Evolutionary conservation across 352 stramenopile species (phyloP).

Genomic region (Phytophthora citrophthora): DNA sequence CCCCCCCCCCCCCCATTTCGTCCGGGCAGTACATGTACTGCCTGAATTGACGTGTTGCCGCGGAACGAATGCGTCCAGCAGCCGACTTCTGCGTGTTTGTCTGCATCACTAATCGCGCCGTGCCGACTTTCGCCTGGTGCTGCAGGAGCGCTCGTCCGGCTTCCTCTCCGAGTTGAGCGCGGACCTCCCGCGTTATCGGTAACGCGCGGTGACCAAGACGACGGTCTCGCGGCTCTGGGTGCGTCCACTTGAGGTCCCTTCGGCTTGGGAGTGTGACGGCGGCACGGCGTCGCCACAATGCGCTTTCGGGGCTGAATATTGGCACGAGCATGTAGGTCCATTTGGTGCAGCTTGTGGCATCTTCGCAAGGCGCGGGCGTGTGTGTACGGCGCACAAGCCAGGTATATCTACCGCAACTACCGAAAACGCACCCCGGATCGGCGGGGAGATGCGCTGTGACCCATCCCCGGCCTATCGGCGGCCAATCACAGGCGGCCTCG

Average conservation of each 20-base stretch:
- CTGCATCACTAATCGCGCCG: neutral
- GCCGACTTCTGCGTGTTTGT: conserved; percentile 8
- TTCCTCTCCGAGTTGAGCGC: conserved; percentile 24
- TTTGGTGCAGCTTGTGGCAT: no score
- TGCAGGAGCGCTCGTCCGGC: conserved; percentile 19
- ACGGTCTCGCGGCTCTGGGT: neutral
- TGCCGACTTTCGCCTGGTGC: conserved; percentile 14
- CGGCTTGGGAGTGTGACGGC: conserved; percentile 13
- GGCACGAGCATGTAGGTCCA: no score
- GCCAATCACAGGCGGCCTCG: no score
- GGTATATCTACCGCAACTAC: no score
- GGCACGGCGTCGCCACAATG: conserved; percentile 10
- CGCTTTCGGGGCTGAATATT: no score
- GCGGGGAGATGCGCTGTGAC: no score
- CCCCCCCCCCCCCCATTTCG: no score
- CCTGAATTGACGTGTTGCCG: conserved; percentile 6
- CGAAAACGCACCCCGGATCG: no score
- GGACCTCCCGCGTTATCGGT: neutral
- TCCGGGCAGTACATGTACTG: neutral
- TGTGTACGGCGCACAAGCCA: no score
- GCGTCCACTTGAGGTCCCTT: conserved; percentile 23
- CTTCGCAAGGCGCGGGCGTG: no score
- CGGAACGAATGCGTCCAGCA: neutral
- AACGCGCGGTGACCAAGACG: neutral
- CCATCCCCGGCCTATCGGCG: no score